Evolutionary conservation across 2,329 filamentous ascomycete species (phyloP), one percentile per base, ranked within the genome.

Genomic region (Aotearoamyces nothofagi): DNA sequence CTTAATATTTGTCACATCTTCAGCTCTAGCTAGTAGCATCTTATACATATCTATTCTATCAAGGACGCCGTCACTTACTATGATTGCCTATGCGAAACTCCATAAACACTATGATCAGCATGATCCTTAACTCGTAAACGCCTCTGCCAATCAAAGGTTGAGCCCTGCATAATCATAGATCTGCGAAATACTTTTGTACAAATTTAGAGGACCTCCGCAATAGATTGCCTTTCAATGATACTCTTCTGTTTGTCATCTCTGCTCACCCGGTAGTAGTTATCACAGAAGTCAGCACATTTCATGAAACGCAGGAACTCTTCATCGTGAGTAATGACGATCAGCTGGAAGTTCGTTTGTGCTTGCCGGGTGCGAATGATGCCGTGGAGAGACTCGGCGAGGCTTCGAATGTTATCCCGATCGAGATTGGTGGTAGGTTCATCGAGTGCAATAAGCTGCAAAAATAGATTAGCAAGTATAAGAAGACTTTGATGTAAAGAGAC

Each of bases 351-450:
- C 32, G 74, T 69, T 63, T 98, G 90, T 36, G 77, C 71, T 50
- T 79, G 72, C 5, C 92, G 73, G 10, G 75, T 60, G 43, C 78
- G 68, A 56, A 98, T 96, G 47, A 98, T 93, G 44, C 76, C 69
- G 46, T 90, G 78, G 44, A 98, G 57, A 26, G 79, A 82, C 50
- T 78, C 67, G 6, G 90, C 90, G 24, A 98, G 66, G 35, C 81
- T 81, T 37, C 78, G 75, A 53, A 96, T 96, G 54, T 98, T 98
- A 58, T 94, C 86, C 37, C 73, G 69, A 50, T 98, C 90, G 24
- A 98, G 72, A 47, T 98, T 98, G 2, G 90, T 98, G 0, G 90
- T 98, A 5, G 90, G 90, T 55, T 98, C 90, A 54, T 98, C 90
- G 9, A 98, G 75, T 19, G 90, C 87, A 47, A 98, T 93, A 32